Conservation (phyloP, 208 protist species). For the Acanthamoeba lenticulata region DNA sequence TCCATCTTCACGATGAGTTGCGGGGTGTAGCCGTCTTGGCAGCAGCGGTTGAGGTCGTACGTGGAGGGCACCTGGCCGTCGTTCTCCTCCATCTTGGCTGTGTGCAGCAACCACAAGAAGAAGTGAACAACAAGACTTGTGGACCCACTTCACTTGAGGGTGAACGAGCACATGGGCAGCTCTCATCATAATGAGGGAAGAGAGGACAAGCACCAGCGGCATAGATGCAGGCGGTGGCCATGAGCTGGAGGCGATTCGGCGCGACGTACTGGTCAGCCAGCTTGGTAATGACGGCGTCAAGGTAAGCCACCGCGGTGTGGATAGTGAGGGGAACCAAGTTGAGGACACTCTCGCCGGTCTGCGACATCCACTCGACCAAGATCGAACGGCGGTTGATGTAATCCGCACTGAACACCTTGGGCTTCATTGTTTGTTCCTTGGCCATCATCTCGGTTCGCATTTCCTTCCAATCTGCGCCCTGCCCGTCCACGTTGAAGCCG, state of each 20-base stretch:
- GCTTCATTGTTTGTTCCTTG: background rate
- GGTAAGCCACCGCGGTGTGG: background rate
- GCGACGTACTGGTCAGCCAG: background rate
- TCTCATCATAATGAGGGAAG: background rate
- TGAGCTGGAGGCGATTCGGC: background rate
- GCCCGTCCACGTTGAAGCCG: background rate
- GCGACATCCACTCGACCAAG: background rate
- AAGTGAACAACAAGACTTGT: background rate
- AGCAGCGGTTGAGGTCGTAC: slow-evolving; percentile 6
- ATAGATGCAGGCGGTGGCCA: slow-evolving; percentile 26
- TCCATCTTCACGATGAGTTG: slow-evolving; percentile 54
- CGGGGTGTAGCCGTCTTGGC: slow-evolving; percentile 16
- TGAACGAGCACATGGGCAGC: background rate
- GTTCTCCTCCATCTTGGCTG: slow-evolving; percentile 50
- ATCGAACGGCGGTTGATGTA: background rate
- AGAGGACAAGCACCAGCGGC: background rate
- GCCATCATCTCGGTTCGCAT: background rate
- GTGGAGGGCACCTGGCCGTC: background rate
- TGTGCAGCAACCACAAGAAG: background rate
- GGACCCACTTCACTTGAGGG: background rate
- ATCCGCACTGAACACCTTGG: background rate
- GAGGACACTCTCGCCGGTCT: background rate
- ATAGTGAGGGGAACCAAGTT: background rate
- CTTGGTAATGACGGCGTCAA: background rate
- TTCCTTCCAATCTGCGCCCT: background rate